phyloP scores from a whole-genome alignment of 768 basidiomycete genomes.

The Lyophyllum semitale region DNA sequence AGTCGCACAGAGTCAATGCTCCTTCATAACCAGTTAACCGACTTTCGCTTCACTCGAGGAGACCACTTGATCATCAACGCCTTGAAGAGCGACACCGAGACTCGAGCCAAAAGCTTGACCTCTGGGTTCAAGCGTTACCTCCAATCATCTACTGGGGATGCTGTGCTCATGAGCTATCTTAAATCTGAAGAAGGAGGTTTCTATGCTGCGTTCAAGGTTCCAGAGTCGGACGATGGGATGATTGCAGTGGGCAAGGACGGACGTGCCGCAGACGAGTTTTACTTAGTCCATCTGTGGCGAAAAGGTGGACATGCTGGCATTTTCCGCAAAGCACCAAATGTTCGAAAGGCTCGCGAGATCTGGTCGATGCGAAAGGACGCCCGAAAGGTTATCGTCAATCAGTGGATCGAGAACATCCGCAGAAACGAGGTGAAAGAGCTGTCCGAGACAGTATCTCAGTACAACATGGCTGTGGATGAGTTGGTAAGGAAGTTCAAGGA shows the following conservation, averaged over 20 bases:
- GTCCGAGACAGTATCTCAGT: constrained; percentile 32
- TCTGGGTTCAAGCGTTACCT: not conserved
- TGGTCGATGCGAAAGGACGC: constrained; percentile 3
- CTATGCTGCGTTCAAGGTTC: constrained; percentile 2
- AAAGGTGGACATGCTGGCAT: constrained; percentile 1
- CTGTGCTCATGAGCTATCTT: not conserved
- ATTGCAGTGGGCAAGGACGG: not conserved
- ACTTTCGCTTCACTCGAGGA: constrained; percentile 22
- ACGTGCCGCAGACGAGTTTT: not conserved
- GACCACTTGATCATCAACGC: constrained; percentile 47
- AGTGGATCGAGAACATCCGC: constrained; percentile 1
- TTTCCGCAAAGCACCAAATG: not conserved
- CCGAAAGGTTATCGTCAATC: not conserved
- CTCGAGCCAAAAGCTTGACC: not conserved
- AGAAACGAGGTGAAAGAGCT: constrained; percentile 1
- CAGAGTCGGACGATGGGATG: constrained; percentile 1
- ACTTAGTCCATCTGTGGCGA: constrained; percentile 3
- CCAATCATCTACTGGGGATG: not conserved
- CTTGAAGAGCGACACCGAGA: constrained; percentile 25
- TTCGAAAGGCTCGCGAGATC: not conserved
- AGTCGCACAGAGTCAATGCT: constrained; percentile 45
- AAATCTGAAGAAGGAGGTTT: not conserved
- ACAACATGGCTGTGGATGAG: constrained; percentile 38
- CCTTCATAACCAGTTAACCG: constrained; percentile 39
- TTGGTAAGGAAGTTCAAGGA: constrained; percentile 38